phyloP scores from a whole-genome alignment of 2,329 filamentous ascomycete species.

The Penicillium sp. region DNA sequence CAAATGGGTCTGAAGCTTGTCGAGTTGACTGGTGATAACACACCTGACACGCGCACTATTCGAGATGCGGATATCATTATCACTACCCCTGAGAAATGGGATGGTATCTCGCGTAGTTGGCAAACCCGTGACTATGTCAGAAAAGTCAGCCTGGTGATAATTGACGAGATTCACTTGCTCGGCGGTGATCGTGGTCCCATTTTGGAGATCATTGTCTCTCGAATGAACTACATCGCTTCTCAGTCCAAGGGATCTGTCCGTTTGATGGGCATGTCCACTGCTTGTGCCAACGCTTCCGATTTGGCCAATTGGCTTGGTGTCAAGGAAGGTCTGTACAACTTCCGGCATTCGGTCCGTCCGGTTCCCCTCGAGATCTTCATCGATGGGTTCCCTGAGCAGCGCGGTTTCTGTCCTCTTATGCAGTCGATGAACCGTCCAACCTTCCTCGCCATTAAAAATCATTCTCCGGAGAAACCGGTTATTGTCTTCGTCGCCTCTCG shows the following conservation, averaged over 20 bases:
- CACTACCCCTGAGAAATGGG: constrained; percentile 99
- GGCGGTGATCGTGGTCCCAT: constrained; percentile 96
- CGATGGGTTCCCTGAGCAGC: constrained; percentile 91
- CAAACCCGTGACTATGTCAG: constrained; percentile 95
- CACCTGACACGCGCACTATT: constrained; percentile 93
- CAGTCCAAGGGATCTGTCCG: constrained; percentile 88
- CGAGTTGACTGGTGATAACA: constrained; percentile 96
- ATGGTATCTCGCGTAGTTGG: constrained; percentile 98
- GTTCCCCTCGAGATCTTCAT: constrained; percentile 96
- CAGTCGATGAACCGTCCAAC: constrained; percentile 98
- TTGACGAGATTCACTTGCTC: constrained; percentile 97
- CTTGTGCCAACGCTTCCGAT: constrained; percentile 92
- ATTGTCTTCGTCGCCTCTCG: constrained; percentile 98
- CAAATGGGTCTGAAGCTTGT: constrained; percentile 89
- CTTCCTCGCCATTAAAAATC: constrained; percentile 92
- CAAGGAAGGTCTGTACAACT: constrained; percentile 94
- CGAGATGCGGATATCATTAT: constrained; percentile 96
- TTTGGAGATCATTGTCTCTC: constrained; percentile 88
- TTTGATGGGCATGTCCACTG: constrained; percentile 97
- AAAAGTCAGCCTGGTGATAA: constrained; percentile 93
- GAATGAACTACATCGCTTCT: constrained; percentile 98
- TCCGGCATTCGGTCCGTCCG: constrained; percentile 92
- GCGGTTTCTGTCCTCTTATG: constrained; percentile 96
- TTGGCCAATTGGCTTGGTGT: constrained; percentile 96
- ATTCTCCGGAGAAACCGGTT: constrained; percentile 93